Evolutionary conservation across 345 rosid genomes (phyloP), one percentile per base, ranked within the genome.

Genomic region (Garcia nutans): DNA sequence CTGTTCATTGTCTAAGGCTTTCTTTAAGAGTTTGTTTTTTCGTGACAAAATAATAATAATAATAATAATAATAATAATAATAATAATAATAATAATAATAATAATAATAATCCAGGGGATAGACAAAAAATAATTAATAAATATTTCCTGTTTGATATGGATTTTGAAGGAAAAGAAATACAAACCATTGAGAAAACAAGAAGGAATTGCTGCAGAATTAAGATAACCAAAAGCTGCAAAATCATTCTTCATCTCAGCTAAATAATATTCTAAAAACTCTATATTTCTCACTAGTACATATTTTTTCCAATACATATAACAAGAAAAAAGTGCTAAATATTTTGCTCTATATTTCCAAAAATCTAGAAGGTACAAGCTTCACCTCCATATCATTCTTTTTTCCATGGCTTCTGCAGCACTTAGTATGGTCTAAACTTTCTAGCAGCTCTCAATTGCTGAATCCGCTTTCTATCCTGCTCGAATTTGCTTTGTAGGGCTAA

Each of bases 381-480:
- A 13, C 19, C 11, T 58, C 19, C 1, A 5, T n/a, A 15, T 54
- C 65, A 26, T 59, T 24, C 33, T 44, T 28, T 44, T 28, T 49
- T 44, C 23, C 10, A 20, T 12, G 20, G 10, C 49, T 69, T 47
- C 66, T 11, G 60, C 55, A 60, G 59, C n/a, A 28, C 19, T 88
- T 79, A 95, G 83, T 88, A 95, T 42, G 99, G 99, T 79, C 85
- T 82, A 83, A 95, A 95, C 88, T 89, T 95, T 82, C 97, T 89
- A 6, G 97, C 89, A 71, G 99, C 96, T 82, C 96, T 84, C 82
- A 95, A 63, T 79, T 95, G 94, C 55, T 93, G 97, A 78, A 95
- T 93, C 76, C 93, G 85, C 83, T 91, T 91, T 76, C 84, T 91
- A 73, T 95, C 99, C 84, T 93, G 91, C 88, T 93, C 97, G n/a